Conservation (phyloP, 495 filamentous ascomycete genomes). For the Rhizodiscina lignyota region DNA sequence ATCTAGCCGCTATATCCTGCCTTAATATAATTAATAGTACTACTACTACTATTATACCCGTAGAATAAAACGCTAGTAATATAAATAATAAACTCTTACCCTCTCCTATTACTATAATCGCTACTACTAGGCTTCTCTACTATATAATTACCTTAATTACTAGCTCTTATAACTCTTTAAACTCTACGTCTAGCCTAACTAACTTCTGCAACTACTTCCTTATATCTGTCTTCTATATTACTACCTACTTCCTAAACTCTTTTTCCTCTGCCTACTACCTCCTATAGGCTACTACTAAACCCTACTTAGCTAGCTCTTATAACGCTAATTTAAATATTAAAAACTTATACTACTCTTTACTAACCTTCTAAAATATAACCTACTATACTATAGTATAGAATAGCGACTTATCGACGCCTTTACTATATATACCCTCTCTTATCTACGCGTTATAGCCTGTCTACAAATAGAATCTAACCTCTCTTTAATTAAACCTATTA, state of each 20-base stretch:
- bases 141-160: conserved; percentile 4
- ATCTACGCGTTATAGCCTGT: not conserved
- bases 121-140: conserved; percentile 7
- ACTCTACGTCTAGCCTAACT: conserved; percentile 2
- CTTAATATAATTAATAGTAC: conserved; percentile 11
- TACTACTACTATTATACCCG: conserved; percentile 7
- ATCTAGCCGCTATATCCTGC: conserved; percentile 6
- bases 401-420: not conserved
- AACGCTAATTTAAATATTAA: not conserved
- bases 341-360: not conserved
- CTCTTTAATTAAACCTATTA: no score
- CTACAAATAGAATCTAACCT: no score
- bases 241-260: conserved; percentile 1
- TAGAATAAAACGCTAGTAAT: conserved; percentile 6
- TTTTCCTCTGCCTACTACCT: conserved; percentile 1
- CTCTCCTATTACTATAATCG: conserved; percentile 9
- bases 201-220: conserved; percentile 7
- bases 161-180: conserved; percentile 1
- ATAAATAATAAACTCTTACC: conserved; percentile 17
- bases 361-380: not conserved
- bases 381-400: not conserved
- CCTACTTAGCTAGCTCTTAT: not conserved
- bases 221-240: conserved; percentile 4
- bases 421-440: not conserved
- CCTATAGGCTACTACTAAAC: no score